Conservation (phyloP, 305 asterid genomes). For the Solanum chacoense region DNA sequence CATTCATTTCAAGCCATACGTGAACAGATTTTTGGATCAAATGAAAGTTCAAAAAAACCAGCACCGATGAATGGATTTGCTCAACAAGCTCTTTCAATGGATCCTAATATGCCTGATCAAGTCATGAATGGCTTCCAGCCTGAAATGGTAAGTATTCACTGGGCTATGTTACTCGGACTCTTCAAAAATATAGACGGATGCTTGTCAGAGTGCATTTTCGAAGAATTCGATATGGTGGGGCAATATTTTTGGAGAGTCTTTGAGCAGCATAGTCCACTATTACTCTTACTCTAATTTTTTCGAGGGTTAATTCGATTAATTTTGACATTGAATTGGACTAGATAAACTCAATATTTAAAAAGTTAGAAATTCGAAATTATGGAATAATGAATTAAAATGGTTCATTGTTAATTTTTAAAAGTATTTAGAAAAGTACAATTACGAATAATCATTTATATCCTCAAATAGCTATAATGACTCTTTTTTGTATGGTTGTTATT, state of each 20-base stretch:
- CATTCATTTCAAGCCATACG: constrained; percentile 89
- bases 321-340: too few species aligned
- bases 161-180: not conserved
- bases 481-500: too few species aligned
- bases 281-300: not conserved
- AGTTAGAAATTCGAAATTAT: not conserved
- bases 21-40: constrained; percentile 82
- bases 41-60: constrained; percentile 21
- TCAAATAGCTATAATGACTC: not conserved
- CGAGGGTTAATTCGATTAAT: not conserved
- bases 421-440: not conserved
- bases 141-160: constrained; percentile 33
- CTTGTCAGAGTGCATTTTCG: not conserved
- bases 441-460: not conserved
- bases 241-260: not conserved
- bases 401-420: not conserved
- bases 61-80: constrained; percentile 88
- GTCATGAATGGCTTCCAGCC: constrained; percentile 92
- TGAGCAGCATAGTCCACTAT: too few species aligned
- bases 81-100: constrained; percentile 78
- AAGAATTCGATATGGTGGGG: too few species aligned
- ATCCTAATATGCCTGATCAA: constrained; percentile 47
- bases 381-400: not conserved
- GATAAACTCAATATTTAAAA: too few species aligned
- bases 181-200: too few species aligned